A percentile compares a stretch with the other conserved stretches of the same genome.
Evolutionary conservation across 805 yeast species (phyloP).

Genomic region (Lipomyces chichibuensis): DNA sequence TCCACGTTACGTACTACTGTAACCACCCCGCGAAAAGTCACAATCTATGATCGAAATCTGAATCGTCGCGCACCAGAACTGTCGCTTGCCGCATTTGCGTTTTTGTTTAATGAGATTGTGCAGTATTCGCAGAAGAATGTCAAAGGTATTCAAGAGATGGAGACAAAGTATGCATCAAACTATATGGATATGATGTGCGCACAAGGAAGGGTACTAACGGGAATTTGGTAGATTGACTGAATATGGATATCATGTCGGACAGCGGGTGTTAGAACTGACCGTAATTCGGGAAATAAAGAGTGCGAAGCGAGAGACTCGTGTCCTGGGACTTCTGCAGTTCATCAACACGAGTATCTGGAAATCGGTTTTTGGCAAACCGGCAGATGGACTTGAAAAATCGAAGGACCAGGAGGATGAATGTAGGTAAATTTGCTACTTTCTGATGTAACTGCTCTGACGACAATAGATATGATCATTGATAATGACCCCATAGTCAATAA

Average conservation of each 20-base stretch:
- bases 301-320: constrained; percentile 66
- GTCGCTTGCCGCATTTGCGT: constrained; percentile 66
- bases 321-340: constrained; percentile 71
- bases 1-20: constrained; percentile 3
- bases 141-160: constrained; percentile 69
- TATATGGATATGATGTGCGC: background rate
- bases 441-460: constrained; percentile 43
- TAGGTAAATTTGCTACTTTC: constrained; percentile 9
- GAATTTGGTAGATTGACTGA: constrained; percentile 55
- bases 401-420: constrained; percentile 68
- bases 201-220: background rate
- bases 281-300: constrained; percentile 68
- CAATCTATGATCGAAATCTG: constrained; percentile 69
- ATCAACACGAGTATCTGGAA: constrained; percentile 76
- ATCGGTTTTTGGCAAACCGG: constrained; percentile 67
- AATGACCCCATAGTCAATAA: constrained; percentile 70
- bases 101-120: constrained; percentile 70
- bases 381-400: constrained; percentile 75
- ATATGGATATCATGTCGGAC: constrained; percentile 78
- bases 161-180: constrained; percentile 42
- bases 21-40: constrained; percentile 17
- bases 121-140: constrained; percentile 64
- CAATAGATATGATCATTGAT: constrained; percentile 68
- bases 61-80: constrained; percentile 69
- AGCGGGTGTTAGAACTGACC: constrained; percentile 67